These are phyloP conservation scores for Cercospora sp. DNA, from an alignment of 2,329 filamentous ascomycete genomes.

Conservation along the genomic window DNA sequence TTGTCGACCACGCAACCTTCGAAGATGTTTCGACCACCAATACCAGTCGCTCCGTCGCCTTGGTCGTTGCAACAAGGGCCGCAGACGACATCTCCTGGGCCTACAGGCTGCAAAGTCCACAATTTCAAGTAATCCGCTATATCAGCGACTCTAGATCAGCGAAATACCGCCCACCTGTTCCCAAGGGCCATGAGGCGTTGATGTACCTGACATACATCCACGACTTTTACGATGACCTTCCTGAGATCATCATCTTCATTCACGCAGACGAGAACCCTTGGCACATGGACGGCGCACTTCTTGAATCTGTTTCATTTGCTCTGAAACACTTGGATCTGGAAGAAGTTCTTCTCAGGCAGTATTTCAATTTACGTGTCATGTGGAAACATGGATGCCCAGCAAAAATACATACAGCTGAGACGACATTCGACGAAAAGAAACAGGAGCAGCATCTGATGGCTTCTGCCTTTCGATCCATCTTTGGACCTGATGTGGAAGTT, in stretches of 20 bases:
- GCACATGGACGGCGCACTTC: slow-evolving; percentile 26
- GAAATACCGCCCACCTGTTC: slow-evolving; percentile 18
- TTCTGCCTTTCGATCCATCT: slow-evolving; percentile 23
- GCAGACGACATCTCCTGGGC: slow-evolving; percentile 29
- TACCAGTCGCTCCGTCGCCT: slow-evolving; percentile 19
- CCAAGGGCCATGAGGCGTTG: slow-evolving; percentile 28
- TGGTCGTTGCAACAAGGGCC: slow-evolving; percentile 24
- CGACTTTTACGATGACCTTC: slow-evolving; percentile 28
- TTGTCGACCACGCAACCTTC: neutral
- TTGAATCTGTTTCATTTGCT: slow-evolving; percentile 22
- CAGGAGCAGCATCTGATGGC: slow-evolving; percentile 27
- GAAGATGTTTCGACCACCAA: slow-evolving; percentile 1
- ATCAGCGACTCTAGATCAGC: slow-evolving; percentile 25
- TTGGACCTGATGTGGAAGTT: slow-evolving; percentile 21
- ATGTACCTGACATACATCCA: slow-evolving; percentile 30
- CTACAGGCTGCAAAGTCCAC: slow-evolving; percentile 18
- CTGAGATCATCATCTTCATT: slow-evolving; percentile 27
- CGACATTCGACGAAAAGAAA: slow-evolving; percentile 18
- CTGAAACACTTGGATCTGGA: slow-evolving; percentile 24
- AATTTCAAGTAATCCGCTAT: slow-evolving; percentile 27
- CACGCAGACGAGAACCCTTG: slow-evolving; percentile 26
- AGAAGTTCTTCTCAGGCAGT: slow-evolving; percentile 23
- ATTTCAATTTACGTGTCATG: slow-evolving; percentile 28
- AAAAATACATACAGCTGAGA: slow-evolving; percentile 27
- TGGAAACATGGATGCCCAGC: slow-evolving; percentile 29